Evolutionary conservation across 768 basidiomycete genomes (phyloP), one percentile per base, ranked within the genome.

Genomic region (Psilocybe azurescens): DNA sequence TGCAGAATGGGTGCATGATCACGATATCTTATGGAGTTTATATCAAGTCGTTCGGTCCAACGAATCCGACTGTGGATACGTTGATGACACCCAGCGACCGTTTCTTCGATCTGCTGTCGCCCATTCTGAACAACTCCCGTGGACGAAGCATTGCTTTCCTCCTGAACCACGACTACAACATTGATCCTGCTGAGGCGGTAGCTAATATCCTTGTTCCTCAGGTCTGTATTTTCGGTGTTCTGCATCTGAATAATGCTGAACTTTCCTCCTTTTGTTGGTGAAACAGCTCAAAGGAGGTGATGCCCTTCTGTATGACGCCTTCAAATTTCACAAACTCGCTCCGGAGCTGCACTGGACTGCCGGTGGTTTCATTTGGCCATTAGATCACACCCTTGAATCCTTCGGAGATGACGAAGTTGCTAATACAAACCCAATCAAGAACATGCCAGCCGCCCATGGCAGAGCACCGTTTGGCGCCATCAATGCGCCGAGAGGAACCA

Each of bases 281-380:
- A 39, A 11, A 44, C 68, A 94, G 92, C 74, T 94, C 52, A 92
- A 90, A 76, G 91, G 89, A 38, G 87, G 87, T 20, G 92, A 94
- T 68, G 86, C 88, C 3, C 72, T 91, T 33, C 74, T 94, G 7
- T 92, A 91, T 72, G 89, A 91, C 55, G 89, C 91, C 2, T 75
- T 93, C 71, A 91, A 90, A 72, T 73, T 89, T 41, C 91, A 87
- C 79, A 92, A 92, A 62, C 85, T 94, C 50, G 73, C 77, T 1
- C 89, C 90, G 0, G 89, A 89, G 62, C 81, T 94, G 1, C 89
- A 89, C 61, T 94, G 90, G 89, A 86, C 88, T 16, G 92, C 93
- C 33, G 91, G 91, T 1, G 91, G 91, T 18, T 93, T 89, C 72
- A 80, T 94, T 63, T 94, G 93, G 92, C 87, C 91, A 0, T 79